phyloP scores from a whole-genome alignment of 352 stramenopile species.

The Pythium sukuiense region DNA sequence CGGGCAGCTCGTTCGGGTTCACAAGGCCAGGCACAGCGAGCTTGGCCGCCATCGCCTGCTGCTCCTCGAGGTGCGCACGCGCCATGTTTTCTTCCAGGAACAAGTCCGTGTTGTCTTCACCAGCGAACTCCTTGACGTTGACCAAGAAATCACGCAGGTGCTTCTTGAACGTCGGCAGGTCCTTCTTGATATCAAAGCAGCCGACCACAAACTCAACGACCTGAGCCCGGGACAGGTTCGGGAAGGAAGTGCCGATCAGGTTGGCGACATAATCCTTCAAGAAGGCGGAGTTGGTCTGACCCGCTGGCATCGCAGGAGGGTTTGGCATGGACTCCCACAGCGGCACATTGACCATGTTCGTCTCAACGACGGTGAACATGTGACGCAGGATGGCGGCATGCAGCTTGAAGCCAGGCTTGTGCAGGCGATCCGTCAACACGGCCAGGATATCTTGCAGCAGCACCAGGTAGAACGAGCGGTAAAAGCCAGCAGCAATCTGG shows the following conservation, averaged over 20 bases:
- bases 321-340: constrained; percentile 93
- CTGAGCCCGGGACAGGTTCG: constrained; percentile 93
- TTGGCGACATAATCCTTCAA: constrained; percentile 97
- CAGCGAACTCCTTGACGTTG: constrained; percentile 97
- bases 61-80: constrained; percentile 84
- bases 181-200: constrained; percentile 97
- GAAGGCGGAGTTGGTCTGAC: constrained; percentile 90
- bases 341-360: constrained; percentile 94
- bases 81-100: constrained; percentile 95
- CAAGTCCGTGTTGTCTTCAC: constrained; percentile 97
- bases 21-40: constrained; percentile 90
- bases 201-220: constrained; percentile 97
- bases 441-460: constrained; percentile 94
- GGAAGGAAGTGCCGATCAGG: constrained; percentile 96
- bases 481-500: constrained; percentile 96
- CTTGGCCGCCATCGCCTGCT: constrained; percentile 78
- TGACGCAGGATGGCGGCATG: constrained; percentile 96
- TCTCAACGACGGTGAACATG: constrained; percentile 98
- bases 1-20: constrained; percentile 89
- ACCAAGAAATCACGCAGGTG: constrained; percentile 99
- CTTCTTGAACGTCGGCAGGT: constrained; percentile 97
- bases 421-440: constrained; percentile 97
- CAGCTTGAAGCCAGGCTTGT: constrained; percentile 99
- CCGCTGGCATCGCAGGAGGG: constrained; percentile 49
- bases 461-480: constrained; percentile 96